Conservation (phyloP, 257 asterid genomes). For the Striga asiatica region DNA sequence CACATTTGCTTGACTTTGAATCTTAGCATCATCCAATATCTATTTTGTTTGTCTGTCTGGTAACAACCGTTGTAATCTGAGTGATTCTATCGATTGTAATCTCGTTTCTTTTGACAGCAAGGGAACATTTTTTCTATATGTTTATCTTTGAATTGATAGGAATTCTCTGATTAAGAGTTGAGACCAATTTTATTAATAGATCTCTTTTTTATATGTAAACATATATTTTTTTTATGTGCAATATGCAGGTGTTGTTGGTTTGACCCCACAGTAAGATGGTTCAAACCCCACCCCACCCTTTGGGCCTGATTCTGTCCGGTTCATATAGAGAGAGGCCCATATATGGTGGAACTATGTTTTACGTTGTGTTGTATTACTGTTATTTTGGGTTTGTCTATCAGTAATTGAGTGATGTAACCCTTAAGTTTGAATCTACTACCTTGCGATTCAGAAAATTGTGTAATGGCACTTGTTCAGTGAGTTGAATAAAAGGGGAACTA, state of each 20-base stretch:
- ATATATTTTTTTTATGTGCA: slow-evolving; percentile 2
- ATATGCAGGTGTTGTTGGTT: slow-evolving; percentile 69
- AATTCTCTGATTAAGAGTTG: too few relatives aligned
- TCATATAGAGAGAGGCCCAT: slow-evolving; percentile 30
- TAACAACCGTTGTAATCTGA: not conserved
- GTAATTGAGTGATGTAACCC: slow-evolving; percentile 7
- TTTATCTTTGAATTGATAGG: too few relatives aligned
- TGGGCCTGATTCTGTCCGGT: slow-evolving; percentile 6
- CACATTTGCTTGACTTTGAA: not conserved
- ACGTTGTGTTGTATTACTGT: slow-evolving; percentile 12
- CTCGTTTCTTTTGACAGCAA: not conserved
- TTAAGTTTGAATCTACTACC: not conserved
- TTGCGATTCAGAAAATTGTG: not conserved
- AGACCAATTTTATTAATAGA: too few relatives aligned
- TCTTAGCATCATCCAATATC: not conserved
- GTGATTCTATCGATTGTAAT: not conserved
- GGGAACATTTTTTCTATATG: too few relatives aligned
- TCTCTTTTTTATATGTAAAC: too few relatives aligned
- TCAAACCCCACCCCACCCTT: too few relatives aligned
- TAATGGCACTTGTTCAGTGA: not conserved
- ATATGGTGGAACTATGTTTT: slow-evolving; percentile 11
- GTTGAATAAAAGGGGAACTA: not conserved
- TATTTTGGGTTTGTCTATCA: not conserved
- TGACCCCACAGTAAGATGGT: slow-evolving; percentile 53
- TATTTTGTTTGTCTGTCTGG: not conserved